These are phyloP conservation scores for Populus trichocarpa DNA, from an alignment of 441 rosid species.

Conservation along the genomic window DNA sequence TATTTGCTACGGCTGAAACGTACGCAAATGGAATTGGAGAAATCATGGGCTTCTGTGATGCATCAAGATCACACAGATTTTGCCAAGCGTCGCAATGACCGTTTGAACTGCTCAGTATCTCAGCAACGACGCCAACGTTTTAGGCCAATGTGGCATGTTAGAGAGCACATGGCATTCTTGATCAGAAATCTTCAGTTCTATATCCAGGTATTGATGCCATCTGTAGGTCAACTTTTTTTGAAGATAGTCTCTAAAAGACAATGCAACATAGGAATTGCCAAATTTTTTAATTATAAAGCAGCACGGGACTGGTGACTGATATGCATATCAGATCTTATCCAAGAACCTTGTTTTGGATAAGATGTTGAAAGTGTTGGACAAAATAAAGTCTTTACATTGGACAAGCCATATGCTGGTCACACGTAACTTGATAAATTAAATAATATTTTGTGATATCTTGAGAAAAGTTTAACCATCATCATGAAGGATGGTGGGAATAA, in stretches of 20 bases:
- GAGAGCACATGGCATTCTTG: slow-evolving; percentile 98
- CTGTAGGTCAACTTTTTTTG: slow-evolving; percentile 2
- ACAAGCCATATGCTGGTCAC: background rate
- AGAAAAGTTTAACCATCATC: background rate
- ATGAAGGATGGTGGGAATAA: background rate
- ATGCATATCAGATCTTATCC: background rate
- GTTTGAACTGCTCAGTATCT: slow-evolving; percentile 45
- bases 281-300: background rate
- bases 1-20: slow-evolving; percentile 87
- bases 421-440: background rate
- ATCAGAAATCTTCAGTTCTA: slow-evolving; percentile 96
- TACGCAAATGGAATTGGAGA: slow-evolving; percentile 97
- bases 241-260: background rate
- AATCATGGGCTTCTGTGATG: slow-evolving; percentile 99
- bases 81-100: slow-evolving; percentile 61
- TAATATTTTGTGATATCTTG: background rate
- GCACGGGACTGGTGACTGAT: background rate
- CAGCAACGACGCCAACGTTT: slow-evolving; percentile 75
- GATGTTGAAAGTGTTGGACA: background rate
- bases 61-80: slow-evolving; percentile 90
- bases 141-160: slow-evolving; percentile 92
- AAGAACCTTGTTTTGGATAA: background rate
- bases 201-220: slow-evolving; percentile 63
- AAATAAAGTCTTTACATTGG: background rate
- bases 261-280: background rate